Conservation (phyloP, 176 grass and related monocot genomes). For the Oryza meridionalis region DNA sequence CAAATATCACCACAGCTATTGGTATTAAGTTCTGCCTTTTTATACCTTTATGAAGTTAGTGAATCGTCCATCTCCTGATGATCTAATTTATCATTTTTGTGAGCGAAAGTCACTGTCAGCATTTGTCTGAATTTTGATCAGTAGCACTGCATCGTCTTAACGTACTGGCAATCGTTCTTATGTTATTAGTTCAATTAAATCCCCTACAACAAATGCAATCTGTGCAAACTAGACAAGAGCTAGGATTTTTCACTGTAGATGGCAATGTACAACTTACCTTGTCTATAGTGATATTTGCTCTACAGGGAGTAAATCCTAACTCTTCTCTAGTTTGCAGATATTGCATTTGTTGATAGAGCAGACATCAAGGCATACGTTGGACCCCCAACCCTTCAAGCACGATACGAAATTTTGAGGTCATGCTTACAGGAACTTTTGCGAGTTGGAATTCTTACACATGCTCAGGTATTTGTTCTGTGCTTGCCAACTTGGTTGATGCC, state of each 20-base stretch:
- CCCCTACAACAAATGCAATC: constrained; percentile 80
- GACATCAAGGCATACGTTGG: constrained; percentile 99
- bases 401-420: constrained; percentile 96
- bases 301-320: constrained; percentile 39
- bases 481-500: constrained; percentile 12
- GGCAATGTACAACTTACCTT: not conserved
- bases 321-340: constrained; percentile 68
- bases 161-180: not conserved
- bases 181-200: constrained; percentile 24
- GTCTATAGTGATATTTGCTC: not conserved
- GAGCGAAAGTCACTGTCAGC: not conserved
- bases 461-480: constrained; percentile 54
- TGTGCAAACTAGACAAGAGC: constrained; percentile 59
- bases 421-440: constrained; percentile 94
- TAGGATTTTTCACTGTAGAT: constrained; percentile 37
- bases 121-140: not conserved
- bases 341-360: constrained; percentile 96
- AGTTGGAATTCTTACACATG: constrained; percentile 72
- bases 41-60: constrained; percentile 13
- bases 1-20: constrained; percentile 97
- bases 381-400: constrained; percentile 82
- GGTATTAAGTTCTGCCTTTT: constrained; percentile 59
- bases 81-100: not conserved
- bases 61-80: constrained; percentile 5
- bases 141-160: not conserved